phyloP scores from a whole-genome alignment of 495 filamentous ascomycete species.

The Immersiella caudata region DNA sequence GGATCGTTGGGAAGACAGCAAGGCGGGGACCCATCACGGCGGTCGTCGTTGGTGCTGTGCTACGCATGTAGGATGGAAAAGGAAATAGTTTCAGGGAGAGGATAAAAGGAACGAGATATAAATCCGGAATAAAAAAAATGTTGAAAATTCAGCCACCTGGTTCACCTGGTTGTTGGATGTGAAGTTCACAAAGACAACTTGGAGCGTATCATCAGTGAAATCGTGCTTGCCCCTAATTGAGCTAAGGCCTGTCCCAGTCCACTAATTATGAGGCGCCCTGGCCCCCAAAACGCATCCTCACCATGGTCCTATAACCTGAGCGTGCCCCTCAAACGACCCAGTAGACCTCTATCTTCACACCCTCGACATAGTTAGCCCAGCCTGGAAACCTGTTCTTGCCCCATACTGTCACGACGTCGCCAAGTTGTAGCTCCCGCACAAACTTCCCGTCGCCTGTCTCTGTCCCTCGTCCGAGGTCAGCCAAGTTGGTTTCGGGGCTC shows the following conservation, averaged over 20 bases:
- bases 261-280: no score
- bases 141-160: no score
- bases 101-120: no score
- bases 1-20: background rate
- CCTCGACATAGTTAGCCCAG: slow-evolving; percentile 63
- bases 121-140: no score
- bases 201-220: background rate
- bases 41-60: background rate
- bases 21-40: background rate
- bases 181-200: no score
- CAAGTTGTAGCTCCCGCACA: slow-evolving; percentile 60
- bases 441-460: slow-evolving; percentile 59
- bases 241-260: no score
- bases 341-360: slow-evolving; percentile 61
- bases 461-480: slow-evolving; percentile 52
- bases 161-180: no score
- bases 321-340: slow-evolving; percentile 58
- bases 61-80: background rate
- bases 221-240: no score
- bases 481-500: slow-evolving; percentile 46
- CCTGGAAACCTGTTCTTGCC: slow-evolving; percentile 62
- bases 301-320: background rate
- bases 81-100: no score
- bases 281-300: background rate
- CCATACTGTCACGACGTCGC: slow-evolving; percentile 69